phyloP scores from a whole-genome alignment of 208 protist species.

The Acanthamoeba lenticulata region DNA sequence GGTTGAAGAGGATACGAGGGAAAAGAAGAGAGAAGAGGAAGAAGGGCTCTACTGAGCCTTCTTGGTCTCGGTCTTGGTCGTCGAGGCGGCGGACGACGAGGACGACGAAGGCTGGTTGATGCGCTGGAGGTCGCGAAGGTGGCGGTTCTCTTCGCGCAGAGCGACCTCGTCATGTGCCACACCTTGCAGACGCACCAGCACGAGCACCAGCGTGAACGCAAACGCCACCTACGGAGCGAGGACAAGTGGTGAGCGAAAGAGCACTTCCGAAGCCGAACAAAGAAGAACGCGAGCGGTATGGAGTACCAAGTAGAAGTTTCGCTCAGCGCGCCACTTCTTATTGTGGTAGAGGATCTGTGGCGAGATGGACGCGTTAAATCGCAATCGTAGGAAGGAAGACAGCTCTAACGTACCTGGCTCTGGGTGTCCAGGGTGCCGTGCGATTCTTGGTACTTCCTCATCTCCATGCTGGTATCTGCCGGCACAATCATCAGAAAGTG shows the following conservation, averaged over 20 bases:
- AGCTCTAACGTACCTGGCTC: not conserved
- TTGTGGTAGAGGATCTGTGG: not conserved
- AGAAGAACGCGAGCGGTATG: not conserved
- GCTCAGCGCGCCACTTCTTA: slow-evolving; percentile 49
- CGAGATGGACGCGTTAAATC: not conserved
- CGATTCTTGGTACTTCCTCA: not conserved
- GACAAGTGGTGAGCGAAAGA: not conserved
- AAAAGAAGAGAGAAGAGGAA: not conserved
- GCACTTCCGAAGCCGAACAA: not conserved
- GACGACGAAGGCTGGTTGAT: not conserved
- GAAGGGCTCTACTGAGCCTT: not conserved
- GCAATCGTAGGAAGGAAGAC: not conserved
- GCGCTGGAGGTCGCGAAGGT: slow-evolving; percentile 4
- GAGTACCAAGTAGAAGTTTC: slow-evolving; percentile 40
- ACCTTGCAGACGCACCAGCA: slow-evolving; percentile 19
- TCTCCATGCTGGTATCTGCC: slow-evolving; percentile 44
- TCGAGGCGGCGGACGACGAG: not conserved
- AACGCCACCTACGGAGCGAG: not conserved
- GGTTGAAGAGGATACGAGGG: not conserved
- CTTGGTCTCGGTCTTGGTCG: not conserved
- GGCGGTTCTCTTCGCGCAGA: slow-evolving; percentile 18
- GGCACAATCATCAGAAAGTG: not conserved
- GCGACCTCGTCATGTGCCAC: not conserved
- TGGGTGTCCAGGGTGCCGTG: not conserved
- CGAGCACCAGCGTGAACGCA: not conserved